phyloP scores from a whole-genome alignment of 306 rosid genomes.

The Fragaria nilgerrensis region DNA sequence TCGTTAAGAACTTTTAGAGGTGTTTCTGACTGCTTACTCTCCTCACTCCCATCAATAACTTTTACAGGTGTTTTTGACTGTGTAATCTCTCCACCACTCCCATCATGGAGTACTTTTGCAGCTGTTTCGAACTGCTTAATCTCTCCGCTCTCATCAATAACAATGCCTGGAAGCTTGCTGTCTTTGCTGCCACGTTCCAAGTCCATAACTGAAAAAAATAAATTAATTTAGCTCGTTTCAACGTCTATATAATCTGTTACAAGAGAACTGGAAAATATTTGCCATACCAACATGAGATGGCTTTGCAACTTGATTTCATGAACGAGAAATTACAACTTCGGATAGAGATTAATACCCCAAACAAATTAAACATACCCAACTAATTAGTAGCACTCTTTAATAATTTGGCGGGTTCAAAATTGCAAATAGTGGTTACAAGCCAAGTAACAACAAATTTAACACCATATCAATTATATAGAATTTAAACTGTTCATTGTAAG shows the following conservation, averaged over 20 bases:
- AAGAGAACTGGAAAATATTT: conserved; percentile 1
- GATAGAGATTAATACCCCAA: background rate
- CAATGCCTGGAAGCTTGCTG: conserved; percentile 20
- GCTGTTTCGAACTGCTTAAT: conserved; percentile 8
- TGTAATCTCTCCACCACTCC: conserved; percentile 7
- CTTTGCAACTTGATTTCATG: conserved; percentile 14
- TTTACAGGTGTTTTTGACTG: conserved; percentile 13
- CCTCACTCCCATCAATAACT: conserved; percentile 16
- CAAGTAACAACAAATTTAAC: background rate
- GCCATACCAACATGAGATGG: background rate
- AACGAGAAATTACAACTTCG: background rate
- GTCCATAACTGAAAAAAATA: conserved; percentile 26
- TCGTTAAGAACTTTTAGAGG: conserved; percentile 17
- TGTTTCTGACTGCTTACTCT: conserved; percentile 15
- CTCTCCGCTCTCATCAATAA: conserved; percentile 27
- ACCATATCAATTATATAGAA: background rate
- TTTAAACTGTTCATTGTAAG: background rate
- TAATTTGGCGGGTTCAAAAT: background rate
- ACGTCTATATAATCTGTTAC: background rate
- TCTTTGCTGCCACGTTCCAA: conserved; percentile 16
- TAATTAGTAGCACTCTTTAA: background rate
- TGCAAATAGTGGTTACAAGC: background rate
- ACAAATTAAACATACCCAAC: background rate
- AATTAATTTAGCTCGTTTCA: background rate
- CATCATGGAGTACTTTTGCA: conserved; percentile 23